Percentiles rank a stretch among this genome's conserved stretches.
phyloP scores from a whole-genome alignment of 2,329 filamentous ascomycete species.

The Graphilbum ipis-grandicollis region DNA sequence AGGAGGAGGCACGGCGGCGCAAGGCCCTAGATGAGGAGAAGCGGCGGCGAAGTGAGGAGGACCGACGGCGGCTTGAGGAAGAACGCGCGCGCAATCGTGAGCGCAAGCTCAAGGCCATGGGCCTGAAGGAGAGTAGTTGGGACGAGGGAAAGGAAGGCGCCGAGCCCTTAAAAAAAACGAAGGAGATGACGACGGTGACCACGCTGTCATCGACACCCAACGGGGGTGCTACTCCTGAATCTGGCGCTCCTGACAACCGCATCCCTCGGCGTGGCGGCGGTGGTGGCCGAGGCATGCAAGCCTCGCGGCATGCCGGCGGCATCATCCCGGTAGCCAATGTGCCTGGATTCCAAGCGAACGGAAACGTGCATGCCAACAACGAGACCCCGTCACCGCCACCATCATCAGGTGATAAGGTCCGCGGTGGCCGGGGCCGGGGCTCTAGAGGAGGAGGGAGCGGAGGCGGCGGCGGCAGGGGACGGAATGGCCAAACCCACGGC shows the following conservation, averaged over 20 bases:
- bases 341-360: not conserved
- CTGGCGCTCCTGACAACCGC: too few relatives aligned
- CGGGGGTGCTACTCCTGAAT: too few relatives aligned
- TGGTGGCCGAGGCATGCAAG: slow-evolving; percentile 9
- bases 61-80: slow-evolving; percentile 33
- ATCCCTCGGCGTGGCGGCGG: too few relatives aligned
- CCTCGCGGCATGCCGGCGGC: slow-evolving; percentile 4
- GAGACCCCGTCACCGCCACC: too few relatives aligned
- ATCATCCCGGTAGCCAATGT: slow-evolving; percentile 2
- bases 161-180: not conserved
- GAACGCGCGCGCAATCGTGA: slow-evolving; percentile 43
- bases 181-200: not conserved
- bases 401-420: slow-evolving; percentile 16
- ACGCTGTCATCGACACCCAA: too few relatives aligned
- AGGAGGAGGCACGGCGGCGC: slow-evolving; percentile 35
- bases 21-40: slow-evolving; percentile 34
- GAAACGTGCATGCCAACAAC: not conserved
- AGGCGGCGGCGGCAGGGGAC: slow-evolving; percentile 1
- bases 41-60: slow-evolving; percentile 32
- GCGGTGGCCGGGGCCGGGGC: slow-evolving; percentile 13
- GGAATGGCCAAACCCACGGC: too few relatives aligned
- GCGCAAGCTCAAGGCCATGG: slow-evolving; percentile 42
- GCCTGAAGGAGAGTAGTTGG: slow-evolving; percentile 35
- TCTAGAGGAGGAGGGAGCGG: slow-evolving; percentile 6
- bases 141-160: slow-evolving; percentile 34